Evolutionary conservation across 2,329 filamentous ascomycete species (phyloP), one percentile per base, ranked within the genome.

Genomic region (Pseudogymnoascus sp.): DNA sequence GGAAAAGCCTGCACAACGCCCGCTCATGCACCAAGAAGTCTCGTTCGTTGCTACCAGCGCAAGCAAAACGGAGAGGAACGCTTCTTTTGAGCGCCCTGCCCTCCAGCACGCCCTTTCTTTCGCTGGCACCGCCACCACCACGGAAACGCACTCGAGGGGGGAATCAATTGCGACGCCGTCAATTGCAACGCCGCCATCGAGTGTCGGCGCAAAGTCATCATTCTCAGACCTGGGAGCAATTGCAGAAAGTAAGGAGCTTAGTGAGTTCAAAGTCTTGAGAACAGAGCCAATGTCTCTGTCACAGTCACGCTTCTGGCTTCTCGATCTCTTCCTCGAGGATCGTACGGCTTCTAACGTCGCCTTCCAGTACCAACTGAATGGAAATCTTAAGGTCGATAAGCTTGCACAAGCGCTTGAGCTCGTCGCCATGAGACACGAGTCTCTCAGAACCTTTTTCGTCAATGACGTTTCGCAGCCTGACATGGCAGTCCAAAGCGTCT

Each of bases 291-390:
- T 80, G 64, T 78, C 78, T 2, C 72, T 72, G n/a, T 73, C 69
- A 6, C 78, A 80, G 65, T 70, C 73, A 0, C 69, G 76, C 0
- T 77, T 80, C 65, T 81, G 76, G 76, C 77, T 78, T 63, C 64
- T 76, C 0, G 64, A 66, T 3, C 63, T 69, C 6, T 70, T 69
- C 3, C 26, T 78, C 2, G 64, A 76, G 6, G 74, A 80, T 56
- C 70, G 70, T 6, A 76, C 74, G 0, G 74, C 75, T 1, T 76
- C 74, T 64, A 82, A 82, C 65, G 70, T 76, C 31, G 73, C 76
- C 0, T 66, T 72, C 1, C 68, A 60, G 0, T 70, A 72, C 62
- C 64, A 70, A 1, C 44, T 80, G 2, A 68, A 44, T 0, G 78
- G 79, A 0, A 61, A 56, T 2, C 38, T 81, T 0, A 61, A 66